These are phyloP conservation scores for Ogataea kodamae DNA, from an alignment of 805 yeast species.

Conservation along the genomic window DNA sequence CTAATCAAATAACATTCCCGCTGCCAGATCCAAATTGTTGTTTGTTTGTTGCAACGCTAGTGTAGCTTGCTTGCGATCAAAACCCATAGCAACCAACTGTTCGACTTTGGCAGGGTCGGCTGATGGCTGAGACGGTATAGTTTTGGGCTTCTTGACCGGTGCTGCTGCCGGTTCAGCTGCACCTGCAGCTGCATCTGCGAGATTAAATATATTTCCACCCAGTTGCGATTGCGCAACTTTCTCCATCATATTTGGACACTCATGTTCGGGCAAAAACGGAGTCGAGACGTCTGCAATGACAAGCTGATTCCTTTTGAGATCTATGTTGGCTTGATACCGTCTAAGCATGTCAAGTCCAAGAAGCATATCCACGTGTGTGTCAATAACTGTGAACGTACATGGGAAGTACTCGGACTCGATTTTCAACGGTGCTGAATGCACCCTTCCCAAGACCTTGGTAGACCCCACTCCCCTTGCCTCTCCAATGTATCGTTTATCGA, in stretches of 20 bases:
- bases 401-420: slow-evolving; percentile 65
- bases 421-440: slow-evolving; percentile 84
- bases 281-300: slow-evolving; percentile 72
- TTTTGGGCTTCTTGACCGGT: slow-evolving; percentile 22
- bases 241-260: slow-evolving; percentile 46
- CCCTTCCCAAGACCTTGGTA: slow-evolving; percentile 71
- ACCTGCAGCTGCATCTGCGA: slow-evolving; percentile 4
- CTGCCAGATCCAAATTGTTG: slow-evolving; percentile 86
- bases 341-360: slow-evolving; percentile 90
- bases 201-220: slow-evolving; percentile 36
- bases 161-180: slow-evolving; percentile 16
- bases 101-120: slow-evolving; percentile 31
- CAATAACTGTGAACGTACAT: slow-evolving; percentile 68
- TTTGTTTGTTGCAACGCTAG: slow-evolving; percentile 60
- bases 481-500: slow-evolving; percentile 78
- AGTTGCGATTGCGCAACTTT: slow-evolving; percentile 23
- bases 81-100: slow-evolving; percentile 66
- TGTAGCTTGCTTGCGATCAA: slow-evolving; percentile 58
- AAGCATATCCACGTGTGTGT: slow-evolving; percentile 67
- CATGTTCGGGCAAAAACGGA: slow-evolving; percentile 68
- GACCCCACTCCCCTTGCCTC: slow-evolving; percentile 90
- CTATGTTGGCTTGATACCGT: slow-evolving; percentile 81
- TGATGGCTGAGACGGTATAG: slow-evolving; percentile 21
- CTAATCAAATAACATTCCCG: slow-evolving; percentile 59
- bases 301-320: slow-evolving; percentile 61